Percentiles rank a stretch among this genome's conserved stretches.
These are phyloP conservation scores for Lentinula boryana DNA, from an alignment of 768 basidiomycete species.

Conservation along the genomic window DNA sequence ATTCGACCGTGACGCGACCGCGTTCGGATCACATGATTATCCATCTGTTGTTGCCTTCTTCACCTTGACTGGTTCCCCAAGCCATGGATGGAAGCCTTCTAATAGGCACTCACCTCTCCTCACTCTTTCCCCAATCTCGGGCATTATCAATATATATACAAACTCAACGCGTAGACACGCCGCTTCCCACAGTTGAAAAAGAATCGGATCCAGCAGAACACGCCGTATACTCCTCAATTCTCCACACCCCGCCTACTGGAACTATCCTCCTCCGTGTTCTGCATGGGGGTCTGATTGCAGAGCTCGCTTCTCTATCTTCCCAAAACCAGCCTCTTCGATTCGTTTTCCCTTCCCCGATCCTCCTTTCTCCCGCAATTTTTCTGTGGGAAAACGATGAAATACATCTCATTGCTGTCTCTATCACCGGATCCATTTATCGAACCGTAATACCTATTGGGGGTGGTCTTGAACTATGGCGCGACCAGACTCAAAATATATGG, in stretches of 20 bases:
- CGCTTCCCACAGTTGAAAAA: constrained; percentile 33
- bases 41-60: too few species aligned
- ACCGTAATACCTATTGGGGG: constrained; percentile 57
- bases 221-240: constrained; percentile 56
- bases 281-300: constrained; percentile 67
- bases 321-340: constrained; percentile 66
- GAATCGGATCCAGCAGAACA: constrained; percentile 54
- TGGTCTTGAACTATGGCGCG: constrained; percentile 52
- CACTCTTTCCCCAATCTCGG: constrained; percentile 48
- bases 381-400: constrained; percentile 48
- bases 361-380: constrained; percentile 62
- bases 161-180: constrained; percentile 51
- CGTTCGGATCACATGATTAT: background rate
- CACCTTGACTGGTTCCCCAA: too few species aligned
- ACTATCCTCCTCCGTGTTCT: constrained; percentile 70
- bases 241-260: constrained; percentile 53
- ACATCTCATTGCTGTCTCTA: constrained; percentile 67
- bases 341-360: constrained; percentile 65
- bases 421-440: constrained; percentile 66
- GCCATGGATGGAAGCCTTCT: constrained; percentile 28
- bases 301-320: constrained; percentile 69
- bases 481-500: constrained; percentile 48
- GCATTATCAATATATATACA: constrained; percentile 48
- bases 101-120: constrained; percentile 58
- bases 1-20: background rate